Percentiles rank a stretch among this genome's conserved stretches.
These are phyloP conservation scores for Monosporascus sp. DNA, from an alignment of 2,329 filamentous ascomycete species.

Conservation along the genomic window DNA sequence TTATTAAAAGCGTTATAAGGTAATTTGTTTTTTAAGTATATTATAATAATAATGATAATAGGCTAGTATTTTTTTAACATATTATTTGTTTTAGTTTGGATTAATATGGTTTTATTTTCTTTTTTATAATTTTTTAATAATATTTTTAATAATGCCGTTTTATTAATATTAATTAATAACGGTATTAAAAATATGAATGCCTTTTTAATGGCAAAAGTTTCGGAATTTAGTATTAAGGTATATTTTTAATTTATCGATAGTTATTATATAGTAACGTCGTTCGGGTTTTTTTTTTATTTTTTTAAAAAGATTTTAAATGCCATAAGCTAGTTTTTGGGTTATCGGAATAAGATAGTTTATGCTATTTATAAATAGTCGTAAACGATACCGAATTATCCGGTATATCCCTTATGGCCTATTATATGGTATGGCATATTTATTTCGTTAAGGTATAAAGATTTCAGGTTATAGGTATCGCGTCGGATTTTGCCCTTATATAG, in stretches of 20 bases:
- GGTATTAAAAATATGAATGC: neutral
- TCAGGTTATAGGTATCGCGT: neutral
- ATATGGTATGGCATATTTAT: neutral
- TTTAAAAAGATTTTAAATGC: neutral
- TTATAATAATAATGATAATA: neutral
- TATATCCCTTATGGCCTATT: neutral
- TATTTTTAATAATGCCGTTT: neutral
- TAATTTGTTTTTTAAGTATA: too few relatives aligned
- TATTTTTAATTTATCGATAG: neutral
- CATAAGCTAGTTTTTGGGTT: too few relatives aligned
- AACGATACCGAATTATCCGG: neutral
- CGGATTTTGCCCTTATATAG: neutral
- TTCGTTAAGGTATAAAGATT: neutral
- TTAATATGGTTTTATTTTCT: neutral
- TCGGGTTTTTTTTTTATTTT: neutral
- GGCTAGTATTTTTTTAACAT: neutral
- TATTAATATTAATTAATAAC: neutral
- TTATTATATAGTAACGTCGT: neutral
- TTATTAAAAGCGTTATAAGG: too few relatives aligned
- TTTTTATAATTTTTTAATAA: neutral
- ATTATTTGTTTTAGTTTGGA: neutral
- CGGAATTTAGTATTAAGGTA: neutral
- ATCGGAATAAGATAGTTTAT: neutral
- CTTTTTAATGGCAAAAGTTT: neutral
- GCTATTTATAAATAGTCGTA: neutral